Base-by-base conservation (phyloP, 495 filamentous ascomycete species). In the Acidomyces sp. region DNA sequence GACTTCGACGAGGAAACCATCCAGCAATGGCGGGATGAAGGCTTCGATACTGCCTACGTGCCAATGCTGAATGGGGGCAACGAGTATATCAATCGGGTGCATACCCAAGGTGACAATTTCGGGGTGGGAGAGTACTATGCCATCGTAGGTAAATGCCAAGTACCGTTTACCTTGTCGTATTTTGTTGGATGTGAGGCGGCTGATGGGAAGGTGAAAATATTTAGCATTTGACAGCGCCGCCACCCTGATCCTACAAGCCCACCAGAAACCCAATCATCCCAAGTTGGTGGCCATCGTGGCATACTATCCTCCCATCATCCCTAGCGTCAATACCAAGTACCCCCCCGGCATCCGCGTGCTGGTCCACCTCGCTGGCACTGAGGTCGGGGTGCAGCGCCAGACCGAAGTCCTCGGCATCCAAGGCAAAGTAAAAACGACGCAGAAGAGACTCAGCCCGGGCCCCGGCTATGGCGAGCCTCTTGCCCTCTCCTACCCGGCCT, bases 21-120 rank as follows among this genome's bases (percentile, higher is more conserved):
- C 21, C 60, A 63, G 13, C 63, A 67, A 20, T 82, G 78, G 78
- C 62, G 63, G 20, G 70, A 71, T 37, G 79, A 85, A 48, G 79
- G 78, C 11, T 83, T 82, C 55, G 58, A 71, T 22, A 74, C 78
- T 2, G 54, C 65, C 2, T 83, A 82, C 46, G 34, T 81, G 0
- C 68, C 76, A 0, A 63, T 75, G 46, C 62, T 67, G 12, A 54
- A 58, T 4, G 68, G 67, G 13, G 70, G 65, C 3, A 70, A 73
- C 38, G 62, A 69, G 3, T 80, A 78, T 49, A 48, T 60, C 9
- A 51, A 52, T 30, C 65, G 59, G 34, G 44, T 83, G 37, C 60
- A 69, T 19, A 40, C 35, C 16, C 39, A 57, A 6, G 54, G 55
- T 12, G 54, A 59, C 33, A 41, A 32, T 2, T 46, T 59, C 34